Evolutionary conservation across 176 grass and related monocot species (phyloP).

Genomic region (Ampelocalamus luodianensis): DNA sequence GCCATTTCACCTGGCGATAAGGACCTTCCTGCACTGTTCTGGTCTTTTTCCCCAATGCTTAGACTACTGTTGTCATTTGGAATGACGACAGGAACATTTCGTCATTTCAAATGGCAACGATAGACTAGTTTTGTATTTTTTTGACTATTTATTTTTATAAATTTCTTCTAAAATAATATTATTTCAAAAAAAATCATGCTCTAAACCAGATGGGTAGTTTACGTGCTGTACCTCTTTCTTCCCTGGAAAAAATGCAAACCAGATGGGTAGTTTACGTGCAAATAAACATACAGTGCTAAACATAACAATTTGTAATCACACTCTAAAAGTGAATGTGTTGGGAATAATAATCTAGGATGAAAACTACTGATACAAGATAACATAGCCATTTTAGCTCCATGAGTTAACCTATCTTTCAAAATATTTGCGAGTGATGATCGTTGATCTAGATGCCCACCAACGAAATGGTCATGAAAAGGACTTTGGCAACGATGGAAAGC

Average conservation of each 20-base stretch:
- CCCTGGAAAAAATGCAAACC: background rate
- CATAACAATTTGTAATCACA: background rate
- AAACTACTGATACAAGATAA: background rate
- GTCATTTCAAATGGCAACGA: too few relatives aligned
- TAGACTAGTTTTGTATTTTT: too few relatives aligned
- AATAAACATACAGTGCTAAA: background rate
- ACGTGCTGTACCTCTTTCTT: background rate
- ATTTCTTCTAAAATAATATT: too few relatives aligned
- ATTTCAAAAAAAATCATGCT: too few relatives aligned
- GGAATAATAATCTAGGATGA: background rate
- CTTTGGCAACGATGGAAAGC: slow-evolving; percentile 53
- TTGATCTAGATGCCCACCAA: slow-evolving; percentile 76
- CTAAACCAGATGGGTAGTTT: too few relatives aligned
- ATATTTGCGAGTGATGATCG: slow-evolving; percentile 63
- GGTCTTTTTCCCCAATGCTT: too few relatives aligned
- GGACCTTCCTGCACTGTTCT: too few relatives aligned
- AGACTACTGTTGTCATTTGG: too few relatives aligned
- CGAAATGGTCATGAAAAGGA: slow-evolving; percentile 77
- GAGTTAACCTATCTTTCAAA: background rate
- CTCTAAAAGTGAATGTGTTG: background rate
- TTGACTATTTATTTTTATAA: too few relatives aligned
- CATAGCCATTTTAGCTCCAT: background rate
- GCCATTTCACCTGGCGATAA: too few relatives aligned
- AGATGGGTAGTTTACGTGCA: background rate
- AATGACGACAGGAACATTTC: too few relatives aligned